phyloP scores from a whole-genome alignment of 371 early-diverging fungal species.

The Massospora cicadina region DNA sequence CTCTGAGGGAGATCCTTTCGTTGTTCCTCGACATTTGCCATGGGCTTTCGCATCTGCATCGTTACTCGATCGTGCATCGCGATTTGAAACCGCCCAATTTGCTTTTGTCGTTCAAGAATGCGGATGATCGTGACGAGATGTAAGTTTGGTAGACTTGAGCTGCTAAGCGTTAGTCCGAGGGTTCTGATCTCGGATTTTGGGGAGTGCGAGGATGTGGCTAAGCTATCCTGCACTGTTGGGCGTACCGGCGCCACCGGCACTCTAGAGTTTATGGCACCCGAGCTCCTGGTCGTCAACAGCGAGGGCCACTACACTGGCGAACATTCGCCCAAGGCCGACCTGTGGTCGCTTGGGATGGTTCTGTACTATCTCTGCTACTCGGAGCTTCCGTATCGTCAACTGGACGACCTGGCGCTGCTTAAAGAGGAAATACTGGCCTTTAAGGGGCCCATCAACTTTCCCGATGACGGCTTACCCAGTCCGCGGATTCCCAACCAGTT shows the following conservation, averaged over 20 bases:
- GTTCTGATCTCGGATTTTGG: constrained; percentile 90
- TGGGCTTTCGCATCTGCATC: constrained; percentile 75
- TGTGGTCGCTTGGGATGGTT: constrained; percentile 91
- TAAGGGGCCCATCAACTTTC: constrained; percentile 11
- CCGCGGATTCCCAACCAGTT: constrained; percentile 11
- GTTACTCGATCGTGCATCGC: constrained; percentile 46
- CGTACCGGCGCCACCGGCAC: constrained; percentile 92
- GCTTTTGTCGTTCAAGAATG: constrained; percentile 32
- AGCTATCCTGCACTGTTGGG: constrained; percentile 23
- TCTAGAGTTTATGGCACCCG: constrained; percentile 88
- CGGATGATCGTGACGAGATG: constrained; percentile 30
- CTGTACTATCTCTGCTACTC: constrained; percentile 79
- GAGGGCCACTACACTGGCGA: constrained; percentile 42
- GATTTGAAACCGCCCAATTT: constrained; percentile 75
- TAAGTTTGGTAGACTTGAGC: not conserved
- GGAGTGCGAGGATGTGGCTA: constrained; percentile 68
- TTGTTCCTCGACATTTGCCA: constrained; percentile 75
- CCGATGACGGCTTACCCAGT: not conserved
- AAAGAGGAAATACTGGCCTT: constrained; percentile 57
- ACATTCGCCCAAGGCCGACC: constrained; percentile 71
- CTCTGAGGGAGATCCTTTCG: constrained; percentile 51
- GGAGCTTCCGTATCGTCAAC: constrained; percentile 57
- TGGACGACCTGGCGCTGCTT: constrained; percentile 75
- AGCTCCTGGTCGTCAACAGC: constrained; percentile 33
- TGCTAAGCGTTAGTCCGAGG: constrained; percentile 32